Percentiles rank a stretch among this genome's conserved stretches.
Evolutionary conservation across 1,284 basidiomycete genomes (phyloP).

Genomic region (Mycena citricolor): DNA sequence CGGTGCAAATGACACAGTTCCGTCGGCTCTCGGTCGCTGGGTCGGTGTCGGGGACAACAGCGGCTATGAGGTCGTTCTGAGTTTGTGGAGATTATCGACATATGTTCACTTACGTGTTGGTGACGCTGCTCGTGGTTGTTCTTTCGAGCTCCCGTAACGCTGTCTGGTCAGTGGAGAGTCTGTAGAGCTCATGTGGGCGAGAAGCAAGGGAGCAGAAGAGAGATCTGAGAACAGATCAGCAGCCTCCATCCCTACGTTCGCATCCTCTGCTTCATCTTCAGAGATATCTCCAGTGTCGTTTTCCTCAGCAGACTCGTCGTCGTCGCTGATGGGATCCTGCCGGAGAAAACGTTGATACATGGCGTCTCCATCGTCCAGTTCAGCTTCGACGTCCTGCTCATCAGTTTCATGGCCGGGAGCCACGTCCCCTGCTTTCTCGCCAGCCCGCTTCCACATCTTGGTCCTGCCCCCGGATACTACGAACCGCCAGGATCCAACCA

Average conservation of each 20-base stretch:
- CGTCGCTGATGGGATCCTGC: constrained; percentile 65
- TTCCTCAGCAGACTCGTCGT: constrained; percentile 45
- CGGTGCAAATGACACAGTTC: constrained; percentile 72
- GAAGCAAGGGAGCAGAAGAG: constrained; percentile 22
- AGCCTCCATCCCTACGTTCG: constrained; percentile 35
- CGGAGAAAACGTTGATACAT: constrained; percentile 59
- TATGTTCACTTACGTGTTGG: not conserved
- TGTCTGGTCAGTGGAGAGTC: constrained; percentile 25
- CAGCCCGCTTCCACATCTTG: constrained; percentile 8
- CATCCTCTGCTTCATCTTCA: constrained; percentile 45
- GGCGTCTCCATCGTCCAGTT: constrained; percentile 31
- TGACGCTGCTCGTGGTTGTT: not conserved
- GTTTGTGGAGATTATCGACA: constrained; percentile 2
- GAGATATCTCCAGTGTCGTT: constrained; percentile 29
- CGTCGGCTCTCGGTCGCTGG: constrained; percentile 38
- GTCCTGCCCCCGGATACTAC: constrained; percentile 22
- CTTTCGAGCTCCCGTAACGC: constrained; percentile 16
- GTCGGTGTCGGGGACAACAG: not conserved
- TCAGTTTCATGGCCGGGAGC: constrained; percentile 13
- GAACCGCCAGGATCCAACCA: constrained; percentile 14
- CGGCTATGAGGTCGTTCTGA: constrained; percentile 1
- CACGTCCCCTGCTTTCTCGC: not conserved
- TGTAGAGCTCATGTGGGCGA: constrained; percentile 27
- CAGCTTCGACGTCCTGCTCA: constrained; percentile 23
- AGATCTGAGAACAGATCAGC: constrained; percentile 24